Conservation (phyloP, 768 basidiomycete genomes). For the Jaapia argillacea region DNA sequence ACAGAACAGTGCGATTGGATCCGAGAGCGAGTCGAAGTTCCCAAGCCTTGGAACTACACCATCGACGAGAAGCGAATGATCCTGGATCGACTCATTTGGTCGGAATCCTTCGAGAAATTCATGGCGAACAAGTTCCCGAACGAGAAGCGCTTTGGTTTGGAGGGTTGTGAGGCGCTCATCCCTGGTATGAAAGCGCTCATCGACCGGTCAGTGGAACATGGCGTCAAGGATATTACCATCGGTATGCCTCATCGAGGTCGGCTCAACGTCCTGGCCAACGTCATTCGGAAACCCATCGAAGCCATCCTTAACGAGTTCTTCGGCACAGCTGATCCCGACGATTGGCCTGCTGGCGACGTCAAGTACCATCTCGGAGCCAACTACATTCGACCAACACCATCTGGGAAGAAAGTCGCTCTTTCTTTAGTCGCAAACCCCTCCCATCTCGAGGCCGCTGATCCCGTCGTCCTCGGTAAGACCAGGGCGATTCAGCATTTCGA, state of each 20-base stretch:
- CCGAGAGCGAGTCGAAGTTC: conserved; percentile 88
- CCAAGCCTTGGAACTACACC: conserved; percentile 95
- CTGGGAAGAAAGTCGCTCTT: conserved; percentile 94
- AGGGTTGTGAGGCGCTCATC: conserved; percentile 95
- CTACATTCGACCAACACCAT: conserved; percentile 95
- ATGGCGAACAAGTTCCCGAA: conserved; percentile 98
- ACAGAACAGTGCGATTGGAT: conserved; percentile 99
- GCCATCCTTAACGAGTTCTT: conserved; percentile 97
- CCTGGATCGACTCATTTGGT: conserved; percentile 98
- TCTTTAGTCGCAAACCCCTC: conserved; percentile 99
- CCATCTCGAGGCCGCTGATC: conserved; percentile 94
- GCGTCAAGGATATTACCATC: conserved; percentile 92
- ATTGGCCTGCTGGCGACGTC: conserved; percentile 90
- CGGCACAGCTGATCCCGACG: conserved; percentile 55
- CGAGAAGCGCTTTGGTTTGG: conserved; percentile 98
- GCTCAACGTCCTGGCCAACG: conserved; percentile 95
- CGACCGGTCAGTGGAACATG: conserved; percentile 96
- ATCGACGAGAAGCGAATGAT: conserved; percentile 99
- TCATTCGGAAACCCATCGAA: conserved; percentile 96
- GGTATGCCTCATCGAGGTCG: conserved; percentile 99
- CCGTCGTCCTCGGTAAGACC: conserved; percentile 97
- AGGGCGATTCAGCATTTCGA: conserved; percentile 94
- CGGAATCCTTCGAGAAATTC: conserved; percentile 98
- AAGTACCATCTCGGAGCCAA: conserved; percentile 99
- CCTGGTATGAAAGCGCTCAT: conserved; percentile 99